Percentiles rank a stretch among this genome's conserved stretches.
These are phyloP conservation scores for Cordyceps fumosorosea DNA, from an alignment of 2,329 filamentous ascomycete species.

Conservation along the genomic window DNA sequence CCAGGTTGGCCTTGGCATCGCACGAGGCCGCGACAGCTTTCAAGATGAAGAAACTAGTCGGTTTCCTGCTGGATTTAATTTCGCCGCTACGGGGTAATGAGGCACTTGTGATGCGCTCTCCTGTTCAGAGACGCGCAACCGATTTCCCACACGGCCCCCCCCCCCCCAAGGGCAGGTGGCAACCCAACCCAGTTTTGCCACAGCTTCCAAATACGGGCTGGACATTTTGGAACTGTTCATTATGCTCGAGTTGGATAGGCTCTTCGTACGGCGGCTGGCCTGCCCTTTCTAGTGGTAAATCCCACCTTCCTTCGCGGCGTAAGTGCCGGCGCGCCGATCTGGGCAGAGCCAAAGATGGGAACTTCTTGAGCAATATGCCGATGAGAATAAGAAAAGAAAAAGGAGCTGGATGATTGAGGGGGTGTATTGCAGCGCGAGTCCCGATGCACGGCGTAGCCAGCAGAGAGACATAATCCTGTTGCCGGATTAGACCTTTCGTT, in stretches of 20 bases:
- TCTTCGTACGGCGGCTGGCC: too few species aligned
- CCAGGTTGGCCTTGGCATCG: not conserved
- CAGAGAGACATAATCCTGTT: too few species aligned
- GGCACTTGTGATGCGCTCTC: conserved; percentile 26
- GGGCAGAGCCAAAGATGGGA: too few species aligned
- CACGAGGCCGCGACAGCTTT: conserved; percentile 15
- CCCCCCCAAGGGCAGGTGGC: conserved; percentile 36
- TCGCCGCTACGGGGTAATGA: conserved; percentile 27
- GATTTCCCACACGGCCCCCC: conserved; percentile 34
- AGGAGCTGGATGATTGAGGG: too few species aligned
- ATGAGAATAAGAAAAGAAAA: too few species aligned
- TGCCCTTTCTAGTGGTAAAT: not conserved
- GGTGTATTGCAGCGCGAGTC: too few species aligned
- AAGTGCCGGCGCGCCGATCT: not conserved
- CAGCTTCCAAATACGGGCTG: conserved; percentile 34
- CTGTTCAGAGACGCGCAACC: conserved; percentile 27
- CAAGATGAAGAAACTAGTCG: conserved; percentile 15
- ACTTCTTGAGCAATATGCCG: too few species aligned
- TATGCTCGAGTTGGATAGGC: conserved; percentile 35
- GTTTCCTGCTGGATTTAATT: conserved; percentile 19
- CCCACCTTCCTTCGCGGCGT: not conserved
- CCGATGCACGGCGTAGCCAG: too few species aligned
- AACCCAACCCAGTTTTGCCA: conserved; percentile 41
- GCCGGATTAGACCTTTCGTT: too few species aligned
- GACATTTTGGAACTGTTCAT: conserved; percentile 50